Evolutionary conservation across 1,284 basidiomycete genomes (phyloP).

Genomic region (Xerocomus minutiporus): DNA sequence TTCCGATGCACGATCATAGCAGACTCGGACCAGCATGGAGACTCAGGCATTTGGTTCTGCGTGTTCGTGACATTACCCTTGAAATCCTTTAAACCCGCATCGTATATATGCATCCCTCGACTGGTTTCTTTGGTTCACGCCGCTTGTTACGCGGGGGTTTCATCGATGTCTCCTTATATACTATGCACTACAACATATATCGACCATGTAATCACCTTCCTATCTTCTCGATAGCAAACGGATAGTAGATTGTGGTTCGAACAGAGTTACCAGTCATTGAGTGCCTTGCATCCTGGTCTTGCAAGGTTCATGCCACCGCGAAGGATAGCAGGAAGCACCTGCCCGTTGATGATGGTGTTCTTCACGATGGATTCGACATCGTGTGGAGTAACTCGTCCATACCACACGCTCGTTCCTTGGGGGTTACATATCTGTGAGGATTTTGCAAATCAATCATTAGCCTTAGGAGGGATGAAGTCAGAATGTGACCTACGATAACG

Average conservation of each 20-base stretch:
- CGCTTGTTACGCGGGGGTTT: constrained; percentile 6
- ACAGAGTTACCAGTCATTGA: constrained; percentile 66
- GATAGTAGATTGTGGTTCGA: not conserved
- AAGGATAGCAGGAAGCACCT: constrained; percentile 77
- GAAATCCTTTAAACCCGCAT: constrained; percentile 2
- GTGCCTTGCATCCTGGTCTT: constrained; percentile 57
- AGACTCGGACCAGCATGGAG: constrained; percentile 22
- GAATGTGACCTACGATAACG: constrained; percentile 58
- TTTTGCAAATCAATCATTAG: not conserved
- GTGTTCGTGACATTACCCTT: constrained; percentile 6
- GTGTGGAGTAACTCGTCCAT: constrained; percentile 88
- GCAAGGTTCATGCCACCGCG: constrained; percentile 77
- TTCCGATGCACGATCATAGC: constrained; percentile 1
- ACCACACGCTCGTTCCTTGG: constrained; percentile 81
- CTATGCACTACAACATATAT: constrained; percentile 28
- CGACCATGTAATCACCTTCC: constrained; percentile 24
- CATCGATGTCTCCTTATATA: constrained; percentile 17
- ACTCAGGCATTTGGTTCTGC: constrained; percentile 9
- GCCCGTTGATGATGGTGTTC: constrained; percentile 80
- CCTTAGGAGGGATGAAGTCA: not conserved
- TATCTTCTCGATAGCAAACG: not conserved
- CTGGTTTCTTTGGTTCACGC: constrained; percentile 7
- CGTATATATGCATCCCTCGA: not conserved
- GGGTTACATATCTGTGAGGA: constrained; percentile 74
- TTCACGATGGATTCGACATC: constrained; percentile 83